Evolutionary conservation across 805 yeast species (phyloP), one percentile per base, ranked within the genome.

Genomic region (Sugiyamaella qingdaonensis): DNA sequence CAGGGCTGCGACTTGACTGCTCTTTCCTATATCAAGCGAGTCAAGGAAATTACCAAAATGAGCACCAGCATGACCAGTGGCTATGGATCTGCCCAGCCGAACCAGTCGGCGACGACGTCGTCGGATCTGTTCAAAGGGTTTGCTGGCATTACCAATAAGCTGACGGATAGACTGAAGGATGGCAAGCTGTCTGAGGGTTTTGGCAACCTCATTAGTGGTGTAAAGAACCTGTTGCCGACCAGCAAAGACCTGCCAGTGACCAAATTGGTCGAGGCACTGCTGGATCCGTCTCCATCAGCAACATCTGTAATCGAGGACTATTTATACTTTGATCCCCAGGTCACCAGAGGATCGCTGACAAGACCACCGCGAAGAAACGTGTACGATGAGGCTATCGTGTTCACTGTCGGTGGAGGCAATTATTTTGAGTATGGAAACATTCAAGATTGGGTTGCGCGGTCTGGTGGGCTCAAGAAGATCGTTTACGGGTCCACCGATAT

Each of bases 341-440:
- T 79, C 46, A 84, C 88, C 2, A 79, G 98, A 59, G 98, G 98
- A 2, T 85, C 95, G 5, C 91, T 86, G 62, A 83, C 96, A 2
- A 83, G 86, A 61, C 92, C 91, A 35, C 97, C 97, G 36, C 86
- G 82, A 68, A 81, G 96, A 64, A 87, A 85, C 60, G 74, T 84
- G 10, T 89, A 88, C 68, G 82, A 82, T 54, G 94, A 89, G 60
- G 82, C 95, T 1, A 73, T 88, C 48, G 96, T 94, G 18, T 94
- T 94, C 68, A 88, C 91, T 49, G 91, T 94, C 52, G 99, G 99
- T 24, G 99, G 99, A 34, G 98, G 98, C 46, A 91, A 88, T 69
- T 94, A 90, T 67, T 73, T 88, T 57, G 99, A 94, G 72, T 94
- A 92, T 67, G 95, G 91, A 55, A 92, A 92, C 64, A 78, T 94